Base-by-base conservation (phyloP, 1,284 basidiomycete genomes). In the Phylloboletellus chloephorus region DNA sequence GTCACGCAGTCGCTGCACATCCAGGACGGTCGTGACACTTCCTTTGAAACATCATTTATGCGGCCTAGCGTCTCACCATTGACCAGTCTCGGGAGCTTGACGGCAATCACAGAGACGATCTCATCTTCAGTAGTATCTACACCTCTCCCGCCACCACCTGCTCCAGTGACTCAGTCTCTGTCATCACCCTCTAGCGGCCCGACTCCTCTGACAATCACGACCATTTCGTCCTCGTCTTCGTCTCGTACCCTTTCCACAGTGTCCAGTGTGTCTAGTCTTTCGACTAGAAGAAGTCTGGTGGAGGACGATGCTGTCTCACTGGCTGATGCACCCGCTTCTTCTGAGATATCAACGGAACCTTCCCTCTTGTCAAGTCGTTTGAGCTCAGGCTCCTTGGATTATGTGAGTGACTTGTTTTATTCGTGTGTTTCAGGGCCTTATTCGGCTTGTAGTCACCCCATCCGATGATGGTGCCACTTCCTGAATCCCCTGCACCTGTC, bases 21-120 rank as follows among this genome's bases (percentile, higher is more conserved):
- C 20, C 73, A 70, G 2, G 80, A 84, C 36, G 73, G 70, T 1
- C 66, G 60, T 2, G 83, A 86, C 49, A 62, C 54, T 0, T 83
- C 81, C 0, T 81, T 78, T 47, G 83, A 86, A 33, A 74, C 74
- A 0, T 75, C 74, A 0, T 62, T 74, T 44, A 59, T 76, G 54
- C 62, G 69, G 26, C 72, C 76, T 0, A 75, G 65, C 39, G 65
- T 67, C 20, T 75, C 74, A 1, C 74, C 23, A 20, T 58, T 46
- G 57, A 70, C 47, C 3, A 64, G 58, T n/a, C 38, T 63, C 0
- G 61, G 48, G 30, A 64, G 51, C 28, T 43, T 61, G 22, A 59
- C 57, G n/a, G 52, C 45, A 15, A 52, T 71, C 35, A 59, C 71
- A 8, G 67, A 72, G 40, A 60, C 64, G 4, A 60, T 67, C 21